Percentiles rank a stretch among this genome's conserved stretches.
Conservation (phyloP, 345 rosid species). For the Hibiscus mutabilis region DNA sequence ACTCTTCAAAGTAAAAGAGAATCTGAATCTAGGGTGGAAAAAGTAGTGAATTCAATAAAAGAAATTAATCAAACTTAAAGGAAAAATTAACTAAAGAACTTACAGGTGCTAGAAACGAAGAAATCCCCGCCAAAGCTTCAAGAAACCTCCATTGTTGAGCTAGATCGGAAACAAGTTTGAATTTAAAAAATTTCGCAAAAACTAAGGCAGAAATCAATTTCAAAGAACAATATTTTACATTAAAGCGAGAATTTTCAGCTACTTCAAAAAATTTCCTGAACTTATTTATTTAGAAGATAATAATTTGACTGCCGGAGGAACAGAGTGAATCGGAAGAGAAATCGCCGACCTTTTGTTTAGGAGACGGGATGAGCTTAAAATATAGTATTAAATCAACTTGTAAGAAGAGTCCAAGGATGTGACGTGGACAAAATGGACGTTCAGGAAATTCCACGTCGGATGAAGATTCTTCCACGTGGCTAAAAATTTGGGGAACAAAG, state of each 20-base stretch:
- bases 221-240: not conserved
- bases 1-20: not conserved
- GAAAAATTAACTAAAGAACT: not conserved
- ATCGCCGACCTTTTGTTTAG: slow-evolving; percentile 5
- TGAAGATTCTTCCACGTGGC: slow-evolving; percentile 27
- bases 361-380: slow-evolving; percentile 15
- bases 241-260: not conserved
- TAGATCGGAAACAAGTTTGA: slow-evolving; percentile 8
- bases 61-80: not conserved
- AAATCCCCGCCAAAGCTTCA: slow-evolving; percentile 19
- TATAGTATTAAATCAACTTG: not conserved
- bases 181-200: slow-evolving; percentile 4
- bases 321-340: slow-evolving; percentile 10
- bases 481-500: not conserved
- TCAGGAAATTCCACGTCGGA: slow-evolving; percentile 29
- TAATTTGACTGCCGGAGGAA: slow-evolving; percentile 13
- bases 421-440: slow-evolving; percentile 45
- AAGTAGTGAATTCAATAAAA: slow-evolving; percentile 4
- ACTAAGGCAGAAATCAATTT: not conserved
- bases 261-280: not conserved
- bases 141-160: slow-evolving; percentile 19
- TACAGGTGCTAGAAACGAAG: slow-evolving; percentile 13
- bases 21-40: not conserved
- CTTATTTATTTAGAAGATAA: slow-evolving; percentile 4
- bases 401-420: slow-evolving; percentile 15